These are phyloP conservation scores for Parachaetomium inaequale DNA, from an alignment of 495 filamentous ascomycete genomes.

Conservation along the genomic window DNA sequence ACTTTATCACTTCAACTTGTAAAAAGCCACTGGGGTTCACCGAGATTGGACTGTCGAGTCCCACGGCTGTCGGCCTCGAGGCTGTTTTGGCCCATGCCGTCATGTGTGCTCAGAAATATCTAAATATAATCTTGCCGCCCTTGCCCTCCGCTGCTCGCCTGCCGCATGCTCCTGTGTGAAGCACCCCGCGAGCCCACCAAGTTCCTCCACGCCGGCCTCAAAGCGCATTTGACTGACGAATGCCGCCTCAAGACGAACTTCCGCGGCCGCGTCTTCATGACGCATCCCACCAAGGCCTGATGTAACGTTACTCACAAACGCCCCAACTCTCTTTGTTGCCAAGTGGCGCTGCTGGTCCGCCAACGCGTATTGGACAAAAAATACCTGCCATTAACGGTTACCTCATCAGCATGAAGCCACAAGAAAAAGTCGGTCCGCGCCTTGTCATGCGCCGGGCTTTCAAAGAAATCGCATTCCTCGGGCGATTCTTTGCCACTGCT, in stretches of 20 bases:
- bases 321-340: no score
- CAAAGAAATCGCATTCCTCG: not conserved
- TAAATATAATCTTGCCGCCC: conserved; percentile 37
- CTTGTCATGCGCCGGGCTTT: not conserved
- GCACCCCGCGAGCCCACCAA: not conserved
- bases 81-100: conserved; percentile 13
- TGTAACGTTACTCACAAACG: no score
- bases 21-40: no score
- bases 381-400: not conserved
- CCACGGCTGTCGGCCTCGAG: conserved; percentile 5
- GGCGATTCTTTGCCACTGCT: no score
- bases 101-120: conserved; percentile 34
- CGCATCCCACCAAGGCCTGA: conserved; percentile 95
- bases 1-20: no score
- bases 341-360: no score
- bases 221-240: conserved; percentile 41
- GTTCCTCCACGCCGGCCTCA: not conserved
- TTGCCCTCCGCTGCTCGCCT: conserved; percentile 28
- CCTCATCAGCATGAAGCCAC: not conserved
- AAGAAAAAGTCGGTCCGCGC: not conserved
- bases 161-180: conserved; percentile 18
- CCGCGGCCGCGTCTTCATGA: conserved; percentile 96
- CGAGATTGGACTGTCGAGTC: conserved; percentile 1
- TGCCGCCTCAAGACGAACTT: conserved; percentile 98
- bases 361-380: no score